These are phyloP conservation scores for Trypanosoma mega DNA, from an alignment of 208 protist genomes.

Conservation along the genomic window DNA sequence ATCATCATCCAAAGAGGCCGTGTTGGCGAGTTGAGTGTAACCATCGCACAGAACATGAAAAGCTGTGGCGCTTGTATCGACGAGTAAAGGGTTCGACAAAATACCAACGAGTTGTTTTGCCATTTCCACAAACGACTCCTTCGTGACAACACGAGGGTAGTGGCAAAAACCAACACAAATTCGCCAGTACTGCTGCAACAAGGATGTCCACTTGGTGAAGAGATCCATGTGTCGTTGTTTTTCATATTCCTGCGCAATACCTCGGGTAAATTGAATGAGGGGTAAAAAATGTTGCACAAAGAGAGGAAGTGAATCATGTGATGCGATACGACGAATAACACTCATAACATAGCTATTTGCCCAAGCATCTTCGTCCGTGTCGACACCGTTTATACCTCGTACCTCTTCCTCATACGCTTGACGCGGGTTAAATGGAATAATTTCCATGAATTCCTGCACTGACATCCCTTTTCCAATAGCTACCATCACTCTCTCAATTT, in stretches of 20 bases:
- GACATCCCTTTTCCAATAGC: slow-evolving; percentile 73
- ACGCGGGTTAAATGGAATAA: slow-evolving; percentile 75
- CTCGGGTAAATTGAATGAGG: slow-evolving; percentile 66
- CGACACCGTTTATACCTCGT: slow-evolving; percentile 11
- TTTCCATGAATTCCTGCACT: slow-evolving; percentile 62
- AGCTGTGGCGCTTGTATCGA: slow-evolving; percentile 72
- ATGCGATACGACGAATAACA: slow-evolving; percentile 68
- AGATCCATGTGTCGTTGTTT: slow-evolving; percentile 44
- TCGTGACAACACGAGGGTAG: slow-evolving; percentile 68
- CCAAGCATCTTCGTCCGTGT: slow-evolving; percentile 48
- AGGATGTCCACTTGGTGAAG: slow-evolving; percentile 56
- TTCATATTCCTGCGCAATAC: slow-evolving; percentile 49
- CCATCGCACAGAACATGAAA: slow-evolving; percentile 77
- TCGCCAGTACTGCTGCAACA: slow-evolving; percentile 79
- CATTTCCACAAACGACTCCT: slow-evolving; percentile 71
- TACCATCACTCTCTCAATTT: slow-evolving; percentile 72
- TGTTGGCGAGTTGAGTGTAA: slow-evolving; percentile 50
- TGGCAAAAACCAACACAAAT: slow-evolving; percentile 79
- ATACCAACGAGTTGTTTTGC: slow-evolving; percentile 81
- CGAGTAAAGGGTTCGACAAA: slow-evolving; percentile 47
- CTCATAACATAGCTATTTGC: slow-evolving; percentile 75
- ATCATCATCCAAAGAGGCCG: slow-evolving; percentile 53
- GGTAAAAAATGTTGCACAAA: slow-evolving; percentile 80
- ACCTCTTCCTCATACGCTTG: slow-evolving; percentile 57
- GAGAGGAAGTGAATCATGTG: slow-evolving; percentile 83